These are phyloP conservation scores for Hanseniaspora mollemarum DNA, from an alignment of 805 yeast species.

Conservation along the genomic window DNA sequence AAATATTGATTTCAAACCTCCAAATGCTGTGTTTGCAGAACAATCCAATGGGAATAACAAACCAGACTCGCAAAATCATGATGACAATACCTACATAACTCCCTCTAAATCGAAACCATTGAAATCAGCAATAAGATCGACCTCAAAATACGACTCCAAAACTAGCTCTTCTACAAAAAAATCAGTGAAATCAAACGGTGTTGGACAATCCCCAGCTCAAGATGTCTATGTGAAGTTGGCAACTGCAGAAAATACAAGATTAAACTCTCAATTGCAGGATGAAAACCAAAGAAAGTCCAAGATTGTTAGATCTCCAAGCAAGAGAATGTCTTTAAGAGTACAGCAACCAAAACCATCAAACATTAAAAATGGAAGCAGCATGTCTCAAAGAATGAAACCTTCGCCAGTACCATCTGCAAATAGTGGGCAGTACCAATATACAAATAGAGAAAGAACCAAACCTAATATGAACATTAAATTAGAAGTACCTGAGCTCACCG, in stretches of 20 bases:
- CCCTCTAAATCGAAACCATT: constrained; percentile 29
- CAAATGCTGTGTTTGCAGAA: constrained; percentile 8
- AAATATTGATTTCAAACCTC: neutral
- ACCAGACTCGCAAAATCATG: neutral
- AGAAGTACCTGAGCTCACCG: constrained; percentile 30
- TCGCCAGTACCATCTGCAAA: constrained; percentile 16
- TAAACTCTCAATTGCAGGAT: constrained; percentile 51
- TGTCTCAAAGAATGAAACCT: constrained; percentile 16
- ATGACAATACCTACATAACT: neutral
- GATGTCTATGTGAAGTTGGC: constrained; percentile 56
- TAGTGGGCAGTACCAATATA: constrained; percentile 25
- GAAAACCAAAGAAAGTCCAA: constrained; percentile 20
- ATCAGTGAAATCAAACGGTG: constrained; percentile 16
- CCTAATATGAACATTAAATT: constrained; percentile 19
- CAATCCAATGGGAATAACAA: neutral
- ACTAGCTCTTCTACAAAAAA: constrained; percentile 15
- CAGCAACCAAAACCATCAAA: neutral
- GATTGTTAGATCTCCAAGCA: constrained; percentile 15
- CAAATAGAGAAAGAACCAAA: constrained; percentile 19
- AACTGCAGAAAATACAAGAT: constrained; percentile 68
- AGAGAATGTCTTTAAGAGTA: constrained; percentile 10
- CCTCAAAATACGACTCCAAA: constrained; percentile 17
- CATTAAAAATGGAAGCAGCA: neutral
- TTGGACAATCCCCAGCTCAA: constrained; percentile 36
- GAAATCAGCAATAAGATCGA: constrained; percentile 33